Conservation (phyloP, 176 grass and related monocot genomes). For the Carex myosuroides region DNA sequence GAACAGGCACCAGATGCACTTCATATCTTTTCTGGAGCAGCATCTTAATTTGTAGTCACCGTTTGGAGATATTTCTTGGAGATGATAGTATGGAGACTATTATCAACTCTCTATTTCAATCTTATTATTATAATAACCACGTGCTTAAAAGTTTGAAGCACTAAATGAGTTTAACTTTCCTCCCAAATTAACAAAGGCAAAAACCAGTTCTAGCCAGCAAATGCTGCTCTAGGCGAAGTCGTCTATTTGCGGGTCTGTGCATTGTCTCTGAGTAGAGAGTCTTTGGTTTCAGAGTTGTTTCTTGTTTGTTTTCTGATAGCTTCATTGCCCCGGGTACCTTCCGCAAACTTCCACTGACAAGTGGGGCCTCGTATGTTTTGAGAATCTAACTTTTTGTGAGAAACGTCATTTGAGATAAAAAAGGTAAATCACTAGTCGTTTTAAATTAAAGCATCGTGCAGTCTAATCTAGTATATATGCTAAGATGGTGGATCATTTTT, state of each 20-base stretch:
- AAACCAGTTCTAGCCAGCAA: background rate
- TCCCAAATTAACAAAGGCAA: background rate
- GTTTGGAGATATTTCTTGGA: no score
- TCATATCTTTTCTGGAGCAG: no score
- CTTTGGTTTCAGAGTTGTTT: background rate
- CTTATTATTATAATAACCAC: background rate
- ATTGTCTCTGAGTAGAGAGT: background rate
- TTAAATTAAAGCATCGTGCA: no score
- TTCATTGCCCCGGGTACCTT: background rate
- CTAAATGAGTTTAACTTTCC: slow-evolving; percentile 16
- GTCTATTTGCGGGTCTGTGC: no score
- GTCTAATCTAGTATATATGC: no score
- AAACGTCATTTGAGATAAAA: background rate
- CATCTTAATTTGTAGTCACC: no score
- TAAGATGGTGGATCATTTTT: no score
- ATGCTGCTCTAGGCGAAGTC: slow-evolving; percentile 5
- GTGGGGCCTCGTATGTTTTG: background rate
- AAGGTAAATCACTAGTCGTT: no score
- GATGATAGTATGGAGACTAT: no score
- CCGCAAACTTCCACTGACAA: background rate
- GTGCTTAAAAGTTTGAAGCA: background rate
- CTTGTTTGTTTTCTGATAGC: slow-evolving; percentile 8
- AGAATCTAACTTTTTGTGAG: background rate
- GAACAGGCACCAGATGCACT: no score
- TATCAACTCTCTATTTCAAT: no score